Percentiles rank a stretch among this genome's conserved stretches.
phyloP scores from a whole-genome alignment of 805 yeast genomes.

The Saccharomyces paradoxus region DNA sequence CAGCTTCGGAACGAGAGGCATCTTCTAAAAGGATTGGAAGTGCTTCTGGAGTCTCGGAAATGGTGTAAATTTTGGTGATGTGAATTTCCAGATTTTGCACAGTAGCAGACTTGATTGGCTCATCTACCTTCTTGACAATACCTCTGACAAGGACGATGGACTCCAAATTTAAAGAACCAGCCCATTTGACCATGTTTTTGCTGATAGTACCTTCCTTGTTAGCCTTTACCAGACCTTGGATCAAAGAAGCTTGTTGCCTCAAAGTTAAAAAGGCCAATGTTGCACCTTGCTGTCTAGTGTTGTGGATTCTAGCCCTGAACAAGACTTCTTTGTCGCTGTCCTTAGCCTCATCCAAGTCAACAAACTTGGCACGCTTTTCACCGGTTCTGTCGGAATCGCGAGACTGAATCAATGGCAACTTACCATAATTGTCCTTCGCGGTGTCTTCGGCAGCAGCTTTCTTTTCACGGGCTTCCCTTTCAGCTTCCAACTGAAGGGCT shows the following conservation, averaged over 20 bases:
- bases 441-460: constrained; percentile 76
- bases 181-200: constrained; percentile 96
- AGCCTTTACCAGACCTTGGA: constrained; percentile 79
- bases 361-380: constrained; percentile 50
- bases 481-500: constrained; percentile 79
- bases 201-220: constrained; percentile 63
- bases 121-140: constrained; percentile 71
- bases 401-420: constrained; percentile 79
- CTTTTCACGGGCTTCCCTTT: constrained; percentile 65
- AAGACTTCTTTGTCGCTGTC: constrained; percentile 69
- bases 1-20: constrained; percentile 89
- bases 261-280: constrained; percentile 84
- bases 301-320: constrained; percentile 91
- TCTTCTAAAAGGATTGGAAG: constrained; percentile 94
- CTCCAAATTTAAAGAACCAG: constrained; percentile 76
- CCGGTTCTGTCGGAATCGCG: constrained; percentile 68
- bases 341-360: constrained; percentile 34
- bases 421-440: constrained; percentile 84
- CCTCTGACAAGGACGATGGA: constrained; percentile 90
- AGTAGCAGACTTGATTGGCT: constrained; percentile 81
- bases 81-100: constrained; percentile 84
- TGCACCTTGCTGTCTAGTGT: constrained; percentile 90
- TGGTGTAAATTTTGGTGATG: constrained; percentile 61
- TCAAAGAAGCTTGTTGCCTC: constrained; percentile 77
- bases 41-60: constrained; percentile 84